Percentiles rank a stretch among this genome's conserved stretches.
These are phyloP conservation scores for Chytriomyces sp. DNA, from an alignment of 192 early-diverging fungal species.

Conservation along the genomic window DNA sequence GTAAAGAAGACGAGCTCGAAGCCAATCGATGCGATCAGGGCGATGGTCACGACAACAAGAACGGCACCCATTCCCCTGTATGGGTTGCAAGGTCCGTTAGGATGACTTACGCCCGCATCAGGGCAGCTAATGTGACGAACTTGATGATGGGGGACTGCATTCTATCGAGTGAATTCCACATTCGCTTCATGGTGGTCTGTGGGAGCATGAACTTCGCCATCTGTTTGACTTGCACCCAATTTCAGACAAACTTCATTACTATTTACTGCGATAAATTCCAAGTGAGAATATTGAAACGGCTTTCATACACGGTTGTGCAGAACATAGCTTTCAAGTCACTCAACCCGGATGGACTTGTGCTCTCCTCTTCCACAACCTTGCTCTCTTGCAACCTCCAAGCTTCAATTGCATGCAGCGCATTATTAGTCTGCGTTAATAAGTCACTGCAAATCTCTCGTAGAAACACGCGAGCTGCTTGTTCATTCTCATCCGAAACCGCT, in stretches of 20 bases:
- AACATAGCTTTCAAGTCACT: not conserved
- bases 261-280: too few species aligned
- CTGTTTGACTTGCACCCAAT: too few species aligned
- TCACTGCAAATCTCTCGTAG: not conserved
- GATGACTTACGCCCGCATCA: too few species aligned
- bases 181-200: too few species aligned
- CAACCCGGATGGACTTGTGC: too few species aligned
- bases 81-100: not conserved
- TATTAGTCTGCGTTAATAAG: not conserved
- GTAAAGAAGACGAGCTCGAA: constrained; percentile 10
- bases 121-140: too few species aligned
- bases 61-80: not conserved
- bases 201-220: too few species aligned
- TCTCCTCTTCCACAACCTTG: not conserved
- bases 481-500: not conserved
- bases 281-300: not conserved
- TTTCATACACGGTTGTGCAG: not conserved
- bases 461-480: not conserved
- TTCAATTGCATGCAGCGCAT: not conserved
- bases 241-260: too few species aligned
- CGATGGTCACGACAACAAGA: constrained; percentile 8
- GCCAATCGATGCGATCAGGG: constrained; percentile 3
- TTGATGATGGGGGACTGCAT: too few species aligned
- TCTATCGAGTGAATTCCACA: too few species aligned
- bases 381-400: not conserved